Evolutionary conservation across 257 asterid genomes (phyloP), one percentile per base, ranked within the genome.

Genomic region (Cordia subcordata): DNA sequence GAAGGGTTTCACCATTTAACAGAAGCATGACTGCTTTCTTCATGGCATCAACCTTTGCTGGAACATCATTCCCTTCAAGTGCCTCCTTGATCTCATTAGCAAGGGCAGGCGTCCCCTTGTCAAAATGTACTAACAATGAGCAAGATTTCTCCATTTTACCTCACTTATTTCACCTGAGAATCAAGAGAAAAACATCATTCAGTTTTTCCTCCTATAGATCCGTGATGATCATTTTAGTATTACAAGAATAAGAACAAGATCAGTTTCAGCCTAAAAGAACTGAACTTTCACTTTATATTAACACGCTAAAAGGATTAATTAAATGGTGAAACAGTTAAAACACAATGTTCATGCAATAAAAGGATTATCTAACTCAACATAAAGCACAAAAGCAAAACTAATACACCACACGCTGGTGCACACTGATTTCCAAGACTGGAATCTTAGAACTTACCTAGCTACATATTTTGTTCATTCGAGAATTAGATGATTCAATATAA

Each of bases 1-100:
- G 94, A 54, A 89, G 79, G 16, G 95, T 80, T 78, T 89, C 96
- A 5, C 96, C 96, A 55, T 89, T 89, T 57, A 89, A 80, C 77
- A 86, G 80, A 80, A 89, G 94, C 96, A 86, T 89, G 57, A 89
- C 66, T 13, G 95, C 96, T 57, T 89, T 86, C 71, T 84, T 84
- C 95, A 86, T 84, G 53, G 87, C 96, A 19, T 86, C 96, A 60
- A 85, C 63, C 81, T 90, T 90, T 38, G 94, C 88, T 13, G 84
- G 56, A 79, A 71, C 82, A 57, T 87, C 96, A 37, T 74, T 67
- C 63, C 93, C 93, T 81, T 90, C 96, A 64, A 87, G 97, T 51
- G 97, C 90, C 64, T 90, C 96, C 81, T 85, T 90, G 75, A 90
- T 90, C 90, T 90, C 96, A 67, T 85, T 90, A 32, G 90, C 86